These are phyloP conservation scores for Naganishia antarctica DNA, from an alignment of 768 basidiomycete genomes.

Conservation along the genomic window DNA sequence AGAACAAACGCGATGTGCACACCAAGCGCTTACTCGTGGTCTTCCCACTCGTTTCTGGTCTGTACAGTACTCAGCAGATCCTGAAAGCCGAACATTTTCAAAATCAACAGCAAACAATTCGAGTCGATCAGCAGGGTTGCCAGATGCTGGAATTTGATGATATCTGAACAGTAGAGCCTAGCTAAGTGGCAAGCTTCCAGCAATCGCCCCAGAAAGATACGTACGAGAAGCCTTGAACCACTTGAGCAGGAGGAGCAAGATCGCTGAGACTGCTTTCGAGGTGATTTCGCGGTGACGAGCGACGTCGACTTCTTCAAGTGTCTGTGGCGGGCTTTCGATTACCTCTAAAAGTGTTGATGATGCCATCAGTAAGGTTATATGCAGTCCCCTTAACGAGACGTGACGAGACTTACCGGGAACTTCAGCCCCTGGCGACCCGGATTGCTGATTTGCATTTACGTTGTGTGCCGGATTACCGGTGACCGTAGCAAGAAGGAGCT, in stretches of 20 bases:
- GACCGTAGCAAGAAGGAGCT: slow-evolving; percentile 85
- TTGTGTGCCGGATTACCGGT: slow-evolving; percentile 60
- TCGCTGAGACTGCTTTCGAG: slow-evolving; percentile 93
- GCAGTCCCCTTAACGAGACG: not conserved
- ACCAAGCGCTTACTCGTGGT: slow-evolving; percentile 44
- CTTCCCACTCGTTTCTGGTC: slow-evolving; percentile 70
- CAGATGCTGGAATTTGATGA: slow-evolving; percentile 97
- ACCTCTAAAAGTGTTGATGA: not conserved
- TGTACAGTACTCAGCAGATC: slow-evolving; percentile 78
- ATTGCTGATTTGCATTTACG: slow-evolving; percentile 14
- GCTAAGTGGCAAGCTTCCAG: too few relatives aligned
- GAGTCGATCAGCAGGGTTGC: slow-evolving; percentile 93
- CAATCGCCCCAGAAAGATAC: too few relatives aligned
- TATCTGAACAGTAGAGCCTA: slow-evolving; percentile 60
- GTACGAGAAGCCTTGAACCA: slow-evolving; percentile 99
- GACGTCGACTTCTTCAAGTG: slow-evolving; percentile 85
- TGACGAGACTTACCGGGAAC: slow-evolving; percentile 35
- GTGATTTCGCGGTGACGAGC: slow-evolving; percentile 94
- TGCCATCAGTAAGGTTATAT: not conserved
- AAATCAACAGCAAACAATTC: slow-evolving; percentile 82
- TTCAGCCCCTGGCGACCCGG: slow-evolving; percentile 40
- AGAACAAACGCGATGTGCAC: too few relatives aligned
- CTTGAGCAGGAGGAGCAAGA: slow-evolving; percentile 79
- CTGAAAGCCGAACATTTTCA: slow-evolving; percentile 98
- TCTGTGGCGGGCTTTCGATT: slow-evolving; percentile 51